Percentiles rank a stretch among this genome's conserved stretches.
These are phyloP conservation scores for Phytophthora idaei DNA, from an alignment of 352 stramenopile genomes.

Conservation along the genomic window DNA sequence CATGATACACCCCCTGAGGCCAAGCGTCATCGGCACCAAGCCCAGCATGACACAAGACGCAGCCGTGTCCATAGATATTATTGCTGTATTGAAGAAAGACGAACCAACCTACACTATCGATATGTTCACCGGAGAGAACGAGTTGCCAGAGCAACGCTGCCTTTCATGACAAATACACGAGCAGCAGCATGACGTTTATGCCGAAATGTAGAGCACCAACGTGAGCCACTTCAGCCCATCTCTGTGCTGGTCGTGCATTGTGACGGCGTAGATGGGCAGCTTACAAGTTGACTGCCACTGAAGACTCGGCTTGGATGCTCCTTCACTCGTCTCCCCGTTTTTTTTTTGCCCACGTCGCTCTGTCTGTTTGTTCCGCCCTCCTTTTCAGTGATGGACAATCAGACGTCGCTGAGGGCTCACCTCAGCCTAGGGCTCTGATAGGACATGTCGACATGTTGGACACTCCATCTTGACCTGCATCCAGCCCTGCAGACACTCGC, in stretches of 20 bases:
- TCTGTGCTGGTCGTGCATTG: conserved; percentile 12
- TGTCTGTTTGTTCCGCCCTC: conserved; percentile 34
- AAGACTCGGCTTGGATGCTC: no score
- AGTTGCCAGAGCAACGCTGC: neutral
- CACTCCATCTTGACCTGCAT: conserved; percentile 99
- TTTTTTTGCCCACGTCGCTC: conserved; percentile 32
- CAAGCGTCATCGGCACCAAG: neutral
- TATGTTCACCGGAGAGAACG: conserved; percentile 21
- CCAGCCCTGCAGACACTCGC: conserved; percentile 94
- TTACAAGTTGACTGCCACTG: conserved; percentile 8
- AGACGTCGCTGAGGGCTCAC: conserved; percentile 21
- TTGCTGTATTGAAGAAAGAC: conserved; percentile 29
- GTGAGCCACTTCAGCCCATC: conserved; percentile 13
- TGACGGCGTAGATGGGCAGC: conserved; percentile 18
- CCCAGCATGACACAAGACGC: conserved; percentile 3
- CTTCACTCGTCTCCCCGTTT: conserved; percentile 16
- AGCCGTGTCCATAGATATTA: conserved; percentile 34
- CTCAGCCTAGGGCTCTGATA: conserved; percentile 82
- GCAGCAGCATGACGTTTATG: conserved; percentile 12
- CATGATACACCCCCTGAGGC: neutral
- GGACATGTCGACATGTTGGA: conserved; percentile 91
- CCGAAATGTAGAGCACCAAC: neutral
- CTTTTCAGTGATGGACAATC: conserved; percentile 24
- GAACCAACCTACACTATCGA: conserved; percentile 33
- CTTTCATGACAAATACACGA: conserved; percentile 14